Base-by-base conservation (phyloP, 2,329 filamentous ascomycete genomes). In the Pseudogymnoascus pannorum region DNA sequence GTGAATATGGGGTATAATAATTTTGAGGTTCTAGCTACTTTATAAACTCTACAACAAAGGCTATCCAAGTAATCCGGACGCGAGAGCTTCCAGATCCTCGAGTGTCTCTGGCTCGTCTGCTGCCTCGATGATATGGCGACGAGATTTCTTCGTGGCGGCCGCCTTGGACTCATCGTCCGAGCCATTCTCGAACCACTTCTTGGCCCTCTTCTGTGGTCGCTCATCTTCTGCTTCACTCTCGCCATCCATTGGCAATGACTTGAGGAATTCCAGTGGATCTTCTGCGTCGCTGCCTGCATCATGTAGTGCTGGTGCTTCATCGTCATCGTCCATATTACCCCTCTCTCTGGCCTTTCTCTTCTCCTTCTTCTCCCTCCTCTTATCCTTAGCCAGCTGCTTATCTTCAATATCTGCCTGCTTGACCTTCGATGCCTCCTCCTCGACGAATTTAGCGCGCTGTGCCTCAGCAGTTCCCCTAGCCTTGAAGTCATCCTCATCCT, bases 401-500 rank as follows among this genome's bases (percentile, higher is more conserved):
- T 99, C 94, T 64, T 85, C 84, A 35, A 89, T 74, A 77, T 99
- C 94, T 18, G 87, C 90, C 69, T 84, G 79, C 66, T 81, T 80
- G 29, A 95, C 90, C 65, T 87, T 83, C 68, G 83, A 81, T 9
- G 83, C 78, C 73, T 97, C 93, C 64, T 81, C 81, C 57, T 89
- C 86, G 72, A 97, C 78, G 77, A 96, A 99, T 66, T 81, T 83
- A 68, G 82, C 79, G 54, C 91, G 82, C 74, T 95, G 91, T 57
- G 83, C 83, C 66, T 92, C 88, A 2, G 90, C 88, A 22, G 87
- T 79, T 35, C 93, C 94, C 60, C 86, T 83, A 38, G 83, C 81
- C 65, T 79, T 80, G 81, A 97, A 99, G 66, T 87, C 85, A 0
- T 87, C 86, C 75, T 97, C 91, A 73, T 89, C 85, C 71, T 93